Evolutionary conservation across 1,284 basidiomycete genomes (phyloP), one percentile per base, ranked within the genome.

Genomic region (Rhodotorula sp.): DNA sequence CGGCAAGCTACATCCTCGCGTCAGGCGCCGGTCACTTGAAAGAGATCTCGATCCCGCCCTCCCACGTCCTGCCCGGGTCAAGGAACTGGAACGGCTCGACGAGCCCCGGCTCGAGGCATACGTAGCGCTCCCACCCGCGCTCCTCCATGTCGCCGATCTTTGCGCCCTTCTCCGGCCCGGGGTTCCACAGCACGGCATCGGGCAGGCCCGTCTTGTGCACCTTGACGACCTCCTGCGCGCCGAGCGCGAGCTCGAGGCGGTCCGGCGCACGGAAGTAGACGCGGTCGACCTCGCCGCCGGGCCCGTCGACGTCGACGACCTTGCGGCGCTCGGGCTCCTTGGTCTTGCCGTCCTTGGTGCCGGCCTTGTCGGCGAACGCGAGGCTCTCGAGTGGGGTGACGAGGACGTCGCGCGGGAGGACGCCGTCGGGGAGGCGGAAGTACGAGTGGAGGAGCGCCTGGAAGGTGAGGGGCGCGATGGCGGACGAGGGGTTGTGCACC

Each of bases 381-480:
- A 78, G 66, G 39, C 75, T 77, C 56, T 72, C 74, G 39, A 80
- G 69, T 22, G 73, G 65, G 13, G 70, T 56, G 4, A 77, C 75
- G 17, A 39, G 61, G 27, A 77, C 73, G 19, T 75, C 57, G 12
- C 60, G 56, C 21, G 78, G 78, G 7, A 51, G 25, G 29, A 74
- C 64, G 37, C 63, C 55, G 25, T 77, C 72, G 15, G 81, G 81
- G 9, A 83, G 71, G 51, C 75, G 76, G 69, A 80, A 76, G 70
- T 81, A 80, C 57, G 81, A 80, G 78, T 83, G 82, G 34, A 82
- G 76, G 32, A 83, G 77, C 3, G 82, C 80, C 62, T 83, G 82
- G 80, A 83, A 82, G 19, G 78, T 75, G 67, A 82, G 64, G 0
- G 66, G 48, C 15, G 69, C 61, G 71, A 67, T 53, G 13, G 67